phyloP scores from a whole-genome alignment of 257 asterid genomes.

The Solanum pinnatisectum region DNA sequence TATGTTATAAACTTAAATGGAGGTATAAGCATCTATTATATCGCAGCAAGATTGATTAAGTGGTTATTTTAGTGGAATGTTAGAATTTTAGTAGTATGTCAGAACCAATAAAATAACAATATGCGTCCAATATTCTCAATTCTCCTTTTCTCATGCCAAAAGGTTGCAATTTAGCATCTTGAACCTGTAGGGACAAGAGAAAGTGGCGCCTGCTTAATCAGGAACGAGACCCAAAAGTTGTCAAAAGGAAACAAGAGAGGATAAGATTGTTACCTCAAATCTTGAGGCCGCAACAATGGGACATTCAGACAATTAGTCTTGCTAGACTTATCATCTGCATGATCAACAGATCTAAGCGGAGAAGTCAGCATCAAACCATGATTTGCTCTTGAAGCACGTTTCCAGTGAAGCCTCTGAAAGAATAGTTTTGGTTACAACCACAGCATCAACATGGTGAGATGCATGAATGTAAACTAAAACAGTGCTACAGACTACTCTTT shows the following conservation, averaged over 20 bases:
- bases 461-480: background rate
- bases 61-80: background rate
- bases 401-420: conserved; percentile 96
- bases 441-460: background rate
- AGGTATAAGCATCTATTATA: background rate
- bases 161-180: conserved; percentile 40
- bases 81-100: background rate
- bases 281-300: conserved; percentile 83
- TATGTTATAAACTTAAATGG: background rate
- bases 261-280: conserved; percentile 55
- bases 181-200: conserved; percentile 47
- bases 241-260: conserved; percentile 1
- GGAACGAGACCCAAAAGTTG: conserved; percentile 12
- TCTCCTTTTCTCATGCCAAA: conserved; percentile 34
- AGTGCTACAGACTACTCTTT: background rate
- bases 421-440: background rate
- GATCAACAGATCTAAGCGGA: conserved; percentile 66
- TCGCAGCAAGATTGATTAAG: background rate
- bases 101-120: background rate
- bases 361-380: conserved; percentile 86
- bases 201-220: conserved; percentile 24
- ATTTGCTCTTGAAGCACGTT: conserved; percentile 74
- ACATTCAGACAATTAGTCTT: conserved; percentile 30
- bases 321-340: conserved; percentile 35
- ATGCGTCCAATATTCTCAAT: conserved; percentile 38